phyloP scores from a whole-genome alignment of 805 yeast species.

The Suhomyces emberorum region DNA sequence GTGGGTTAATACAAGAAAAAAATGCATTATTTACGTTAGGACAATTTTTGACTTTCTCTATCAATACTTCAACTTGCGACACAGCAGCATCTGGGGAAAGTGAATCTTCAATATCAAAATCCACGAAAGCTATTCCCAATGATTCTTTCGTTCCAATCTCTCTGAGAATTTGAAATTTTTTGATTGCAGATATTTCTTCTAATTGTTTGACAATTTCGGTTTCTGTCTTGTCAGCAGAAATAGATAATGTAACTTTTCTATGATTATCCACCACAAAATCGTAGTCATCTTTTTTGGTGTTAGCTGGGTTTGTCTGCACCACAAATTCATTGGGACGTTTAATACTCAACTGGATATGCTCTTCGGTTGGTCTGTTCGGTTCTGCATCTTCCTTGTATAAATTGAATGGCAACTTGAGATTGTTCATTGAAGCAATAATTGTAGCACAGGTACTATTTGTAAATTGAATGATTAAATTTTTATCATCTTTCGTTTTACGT shows the following conservation, averaged over 20 bases:
- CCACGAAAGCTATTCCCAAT: slow-evolving; percentile 58
- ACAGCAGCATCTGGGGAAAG: slow-evolving; percentile 14
- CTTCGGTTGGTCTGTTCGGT: slow-evolving; percentile 9
- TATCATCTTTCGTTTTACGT: slow-evolving; percentile 35
- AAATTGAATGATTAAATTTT: slow-evolving; percentile 48
- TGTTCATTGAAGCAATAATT: slow-evolving; percentile 41
- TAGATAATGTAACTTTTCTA: slow-evolving; percentile 44
- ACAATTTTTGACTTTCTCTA: slow-evolving; percentile 14
- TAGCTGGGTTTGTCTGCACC: slow-evolving; percentile 23
- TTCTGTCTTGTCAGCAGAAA: slow-evolving; percentile 45
- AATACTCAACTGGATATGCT: slow-evolving; percentile 12
- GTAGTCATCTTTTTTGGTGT: slow-evolving; percentile 19
- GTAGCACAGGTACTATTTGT: slow-evolving; percentile 54
- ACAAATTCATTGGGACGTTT: slow-evolving; percentile 37
- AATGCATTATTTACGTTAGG: slow-evolving; percentile 21
- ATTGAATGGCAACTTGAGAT: slow-evolving; percentile 25
- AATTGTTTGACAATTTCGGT: slow-evolving; percentile 43
- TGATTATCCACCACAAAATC: slow-evolving; percentile 40
- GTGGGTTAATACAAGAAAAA: slow-evolving; percentile 31
- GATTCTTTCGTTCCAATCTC: slow-evolving; percentile 50
- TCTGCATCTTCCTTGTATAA: slow-evolving; percentile 23
- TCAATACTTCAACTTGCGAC: slow-evolving; percentile 8
- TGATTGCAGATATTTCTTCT: slow-evolving; percentile 37
- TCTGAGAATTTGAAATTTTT: slow-evolving; percentile 40
- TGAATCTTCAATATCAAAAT: slow-evolving; percentile 25